Evolutionary conservation across 2,329 filamentous ascomycete species (phyloP).

Genomic region (Hysterium pulicare): DNA sequence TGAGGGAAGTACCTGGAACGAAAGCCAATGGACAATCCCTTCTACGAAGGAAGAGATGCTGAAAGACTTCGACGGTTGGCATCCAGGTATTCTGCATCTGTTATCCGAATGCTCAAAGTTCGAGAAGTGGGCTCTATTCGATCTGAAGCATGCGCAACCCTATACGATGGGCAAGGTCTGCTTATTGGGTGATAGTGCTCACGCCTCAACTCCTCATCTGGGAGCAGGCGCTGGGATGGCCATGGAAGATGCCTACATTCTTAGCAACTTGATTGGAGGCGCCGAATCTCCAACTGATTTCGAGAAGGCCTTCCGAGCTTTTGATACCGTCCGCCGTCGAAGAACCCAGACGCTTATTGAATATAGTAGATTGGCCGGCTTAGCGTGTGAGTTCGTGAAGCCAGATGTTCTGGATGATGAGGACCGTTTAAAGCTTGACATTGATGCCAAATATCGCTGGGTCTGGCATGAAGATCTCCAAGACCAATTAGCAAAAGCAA

Average conservation of each 20-base stretch:
- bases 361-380: slow-evolving; percentile 22
- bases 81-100: slow-evolving; percentile 13
- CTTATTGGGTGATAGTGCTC: slow-evolving; percentile 56
- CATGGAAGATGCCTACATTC: slow-evolving; percentile 52
- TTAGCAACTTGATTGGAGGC: slow-evolving; percentile 35
- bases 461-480: slow-evolving; percentile 30
- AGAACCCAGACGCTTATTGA: slow-evolving; percentile 36
- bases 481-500: slow-evolving; percentile 18
- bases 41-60: slow-evolving; percentile 16
- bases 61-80: slow-evolving; percentile 14
- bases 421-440: slow-evolving; percentile 9
- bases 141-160: slow-evolving; percentile 47
- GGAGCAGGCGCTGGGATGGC: slow-evolving; percentile 56
- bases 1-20: slow-evolving; percentile 7
- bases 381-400: slow-evolving; percentile 15
- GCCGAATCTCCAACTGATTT: slow-evolving; percentile 13
- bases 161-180: slow-evolving; percentile 47
- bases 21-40: slow-evolving; percentile 17
- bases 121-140: slow-evolving; percentile 57
- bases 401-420: slow-evolving; percentile 17
- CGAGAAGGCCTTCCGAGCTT: slow-evolving; percentile 34
- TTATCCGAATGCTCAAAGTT: slow-evolving; percentile 11
- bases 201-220: slow-evolving; percentile 52
- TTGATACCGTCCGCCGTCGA: slow-evolving; percentile 33
- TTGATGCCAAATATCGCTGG: slow-evolving; percentile 19